Percentiles rank a stretch among this genome's conserved stretches.
phyloP scores from a whole-genome alignment of 2,329 filamentous ascomycete genomes.

The Sordariomycetes sp. region DNA sequence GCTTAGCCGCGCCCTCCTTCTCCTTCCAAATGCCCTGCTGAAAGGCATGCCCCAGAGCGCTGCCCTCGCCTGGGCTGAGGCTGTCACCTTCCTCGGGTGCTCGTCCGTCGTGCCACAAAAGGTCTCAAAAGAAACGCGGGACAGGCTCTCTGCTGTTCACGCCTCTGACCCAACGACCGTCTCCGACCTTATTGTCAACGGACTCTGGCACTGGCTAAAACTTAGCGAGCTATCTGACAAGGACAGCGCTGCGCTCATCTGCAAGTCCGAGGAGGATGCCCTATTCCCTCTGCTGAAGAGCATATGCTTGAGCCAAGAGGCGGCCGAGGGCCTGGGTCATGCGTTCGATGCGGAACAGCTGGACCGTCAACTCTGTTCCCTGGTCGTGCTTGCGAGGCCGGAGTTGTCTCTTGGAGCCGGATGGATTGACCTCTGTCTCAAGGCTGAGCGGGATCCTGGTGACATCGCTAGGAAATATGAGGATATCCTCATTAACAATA shows the following conservation, averaged over 20 bases:
- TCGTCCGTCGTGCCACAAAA: conserved; percentile 48
- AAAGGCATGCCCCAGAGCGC: conserved; percentile 35
- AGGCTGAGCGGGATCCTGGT: conserved; percentile 73
- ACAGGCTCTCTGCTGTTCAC: conserved; percentile 56
- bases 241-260: conserved; percentile 57
- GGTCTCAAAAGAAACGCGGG: conserved; percentile 52
- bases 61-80: conserved; percentile 70
- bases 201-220: conserved; percentile 72
- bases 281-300: conserved; percentile 51
- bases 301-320: conserved; percentile 51
- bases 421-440: conserved; percentile 86
- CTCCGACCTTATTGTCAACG: conserved; percentile 54
- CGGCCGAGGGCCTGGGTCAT: conserved; percentile 26
- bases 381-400: conserved; percentile 68
- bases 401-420: conserved; percentile 66
- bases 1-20: conserved; percentile 60
- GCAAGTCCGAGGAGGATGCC: conserved; percentile 54
- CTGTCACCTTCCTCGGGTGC: conserved; percentile 69
- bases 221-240: conserved; percentile 61
- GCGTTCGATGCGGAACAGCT: conserved; percentile 37
- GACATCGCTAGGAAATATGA: conserved; percentile 56
- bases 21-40: conserved; percentile 44
- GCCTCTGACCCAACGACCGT: conserved; percentile 44
- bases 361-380: conserved; percentile 60
- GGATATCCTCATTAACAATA: conserved; percentile 55